phyloP scores from a whole-genome alignment of 306 rosid species.

The Adenanthera pavonina region DNA sequence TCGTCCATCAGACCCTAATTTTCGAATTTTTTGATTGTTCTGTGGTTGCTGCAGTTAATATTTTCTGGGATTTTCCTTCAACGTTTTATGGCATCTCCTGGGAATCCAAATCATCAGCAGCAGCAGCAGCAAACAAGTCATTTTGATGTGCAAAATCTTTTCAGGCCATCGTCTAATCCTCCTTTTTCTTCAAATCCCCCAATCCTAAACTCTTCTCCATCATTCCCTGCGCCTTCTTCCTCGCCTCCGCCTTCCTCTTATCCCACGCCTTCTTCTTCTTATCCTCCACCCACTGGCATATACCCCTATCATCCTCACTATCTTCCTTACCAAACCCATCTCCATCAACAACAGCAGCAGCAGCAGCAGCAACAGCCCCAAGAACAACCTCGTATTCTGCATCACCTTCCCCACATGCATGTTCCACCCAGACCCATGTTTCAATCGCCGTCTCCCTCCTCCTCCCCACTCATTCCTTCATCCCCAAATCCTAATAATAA shows the following conservation, averaged over 20 bases:
- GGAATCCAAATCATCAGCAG: slow-evolving; percentile 50
- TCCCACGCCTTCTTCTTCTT: slow-evolving; percentile 64
- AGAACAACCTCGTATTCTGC: slow-evolving; percentile 45
- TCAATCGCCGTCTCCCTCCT: slow-evolving; percentile 46
- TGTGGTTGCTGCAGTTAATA: slow-evolving; percentile 11
- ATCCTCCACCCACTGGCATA: slow-evolving; percentile 73
- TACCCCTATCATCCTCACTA: slow-evolving; percentile 57
- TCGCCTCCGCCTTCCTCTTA: slow-evolving; percentile 54
- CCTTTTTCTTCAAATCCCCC: slow-evolving; percentile 32
- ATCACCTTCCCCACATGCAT: slow-evolving; percentile 47
- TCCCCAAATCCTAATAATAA: slow-evolving; percentile 49
- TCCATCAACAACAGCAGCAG: no score
- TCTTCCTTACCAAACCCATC: slow-evolving; percentile 46
- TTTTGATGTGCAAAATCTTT: slow-evolving; percentile 60
- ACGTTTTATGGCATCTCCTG: slow-evolving; percentile 61
- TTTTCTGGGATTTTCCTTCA: slow-evolving; percentile 28
- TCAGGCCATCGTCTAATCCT: slow-evolving; percentile 50
- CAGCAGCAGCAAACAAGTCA: slow-evolving; percentile 44
- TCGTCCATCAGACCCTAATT: slow-evolving; percentile 40
- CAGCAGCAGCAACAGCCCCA: slow-evolving; percentile 36
- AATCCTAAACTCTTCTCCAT: slow-evolving; percentile 54
- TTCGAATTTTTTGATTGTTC: slow-evolving; percentile 6
- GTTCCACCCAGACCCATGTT: slow-evolving; percentile 48
- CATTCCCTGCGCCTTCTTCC: slow-evolving; percentile 54
- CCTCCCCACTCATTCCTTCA: slow-evolving; percentile 47